phyloP scores from a whole-genome alignment of 1,139 yeast genomes.

The Sugiyamaella sp. region DNA sequence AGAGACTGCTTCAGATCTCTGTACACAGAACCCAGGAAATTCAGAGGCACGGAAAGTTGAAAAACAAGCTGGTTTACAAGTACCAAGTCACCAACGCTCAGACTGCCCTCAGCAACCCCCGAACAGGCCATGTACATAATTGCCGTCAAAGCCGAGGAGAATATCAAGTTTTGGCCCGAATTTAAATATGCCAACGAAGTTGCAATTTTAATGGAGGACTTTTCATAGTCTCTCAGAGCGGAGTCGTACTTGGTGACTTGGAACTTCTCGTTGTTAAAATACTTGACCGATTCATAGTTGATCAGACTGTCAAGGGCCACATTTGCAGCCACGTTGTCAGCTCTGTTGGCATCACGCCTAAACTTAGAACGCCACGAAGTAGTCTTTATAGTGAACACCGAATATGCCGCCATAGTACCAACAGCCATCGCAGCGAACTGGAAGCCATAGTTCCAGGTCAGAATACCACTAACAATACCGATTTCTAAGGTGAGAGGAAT shows the following conservation, averaged over 20 bases:
- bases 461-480: slow-evolving; percentile 86
- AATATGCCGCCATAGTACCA: slow-evolving; percentile 83
- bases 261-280: slow-evolving; percentile 83
- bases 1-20: slow-evolving; percentile 88
- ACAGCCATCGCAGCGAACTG: slow-evolving; percentile 89
- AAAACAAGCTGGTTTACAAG: slow-evolving; percentile 93
- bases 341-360: slow-evolving; percentile 86
- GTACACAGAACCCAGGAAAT: slow-evolving; percentile 92
- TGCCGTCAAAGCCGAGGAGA: slow-evolving; percentile 87
- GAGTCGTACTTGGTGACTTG: slow-evolving; percentile 79
- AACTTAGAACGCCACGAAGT: slow-evolving; percentile 97
- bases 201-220: slow-evolving; percentile 84
- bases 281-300: slow-evolving; percentile 92
- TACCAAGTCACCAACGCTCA: slow-evolving; percentile 96
- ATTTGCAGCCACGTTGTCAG: slow-evolving; percentile 93
- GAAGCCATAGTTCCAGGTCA: slow-evolving; percentile 88
- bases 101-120: slow-evolving; percentile 79
- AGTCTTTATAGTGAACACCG: slow-evolving; percentile 83
- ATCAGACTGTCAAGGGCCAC: slow-evolving; percentile 93
- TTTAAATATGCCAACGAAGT: slow-evolving; percentile 89
- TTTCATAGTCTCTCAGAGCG: slow-evolving; percentile 76
- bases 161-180: slow-evolving; percentile 89
- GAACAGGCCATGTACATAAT: slow-evolving; percentile 99
- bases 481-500: slow-evolving; percentile 92
- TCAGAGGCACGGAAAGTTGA: slow-evolving; percentile 91